Percentiles rank a stretch among this genome's conserved stretches.
phyloP scores from a whole-genome alignment of 2,329 filamentous ascomycete genomes.

The Plenodomus biglobosus region DNA sequence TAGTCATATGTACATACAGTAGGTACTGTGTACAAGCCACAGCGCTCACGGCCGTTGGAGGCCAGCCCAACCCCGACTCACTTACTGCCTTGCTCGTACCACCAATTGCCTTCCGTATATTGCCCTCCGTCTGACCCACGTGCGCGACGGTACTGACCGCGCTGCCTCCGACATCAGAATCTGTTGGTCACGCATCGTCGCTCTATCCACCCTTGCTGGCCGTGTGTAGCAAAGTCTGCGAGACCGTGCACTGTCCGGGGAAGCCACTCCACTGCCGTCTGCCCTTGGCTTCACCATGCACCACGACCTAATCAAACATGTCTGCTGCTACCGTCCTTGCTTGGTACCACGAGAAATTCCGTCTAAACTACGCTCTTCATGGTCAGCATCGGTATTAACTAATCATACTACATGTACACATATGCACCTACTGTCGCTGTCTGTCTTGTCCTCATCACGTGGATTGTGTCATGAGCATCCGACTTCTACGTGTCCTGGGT shows the following conservation, averaged over 20 bases:
- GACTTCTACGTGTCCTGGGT: no score
- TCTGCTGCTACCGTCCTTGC: no score
- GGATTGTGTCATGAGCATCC: slow-evolving; percentile 5
- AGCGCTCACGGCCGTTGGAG: slow-evolving; percentile 19
- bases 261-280: not conserved
- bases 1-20: no score
- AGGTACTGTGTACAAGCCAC: no score
- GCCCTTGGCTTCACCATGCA: no score
- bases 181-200: slow-evolving; percentile 25
- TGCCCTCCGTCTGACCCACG: slow-evolving; percentile 26
- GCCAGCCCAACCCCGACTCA: slow-evolving; percentile 30
- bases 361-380: not conserved
- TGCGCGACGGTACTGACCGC: slow-evolving; percentile 29
- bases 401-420: no score
- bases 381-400: slow-evolving; percentile 24
- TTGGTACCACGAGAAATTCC: no score
- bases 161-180: slow-evolving; percentile 26
- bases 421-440: no score
- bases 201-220: slow-evolving; percentile 16
- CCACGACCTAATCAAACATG: no score
- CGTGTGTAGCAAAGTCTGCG: no score
- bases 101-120: slow-evolving; percentile 16
- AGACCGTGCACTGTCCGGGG: not conserved
- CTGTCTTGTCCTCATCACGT: slow-evolving; percentile 32
- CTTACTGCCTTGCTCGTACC: slow-evolving; percentile 4